These are phyloP conservation scores for Mycosphaerella arachidis DNA, from an alignment of 2,329 filamentous ascomycete species.

Conservation along the genomic window DNA sequence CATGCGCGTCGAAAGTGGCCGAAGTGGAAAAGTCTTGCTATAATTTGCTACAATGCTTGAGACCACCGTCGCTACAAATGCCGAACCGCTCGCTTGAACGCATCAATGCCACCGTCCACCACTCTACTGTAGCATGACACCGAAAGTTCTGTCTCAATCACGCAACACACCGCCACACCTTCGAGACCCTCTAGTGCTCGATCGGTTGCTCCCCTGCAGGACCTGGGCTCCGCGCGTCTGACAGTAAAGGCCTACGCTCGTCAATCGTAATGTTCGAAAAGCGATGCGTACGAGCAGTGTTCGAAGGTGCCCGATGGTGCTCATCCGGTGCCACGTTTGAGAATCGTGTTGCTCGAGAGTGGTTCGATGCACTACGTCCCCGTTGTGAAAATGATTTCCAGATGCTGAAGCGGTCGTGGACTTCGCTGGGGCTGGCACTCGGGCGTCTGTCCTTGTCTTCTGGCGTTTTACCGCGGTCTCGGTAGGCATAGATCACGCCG, in stretches of 20 bases:
- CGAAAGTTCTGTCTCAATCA: neutral
- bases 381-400: neutral
- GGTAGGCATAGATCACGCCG: constrained; percentile 70
- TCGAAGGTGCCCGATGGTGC: neutral
- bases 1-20: neutral
- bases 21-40: neutral
- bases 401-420: neutral
- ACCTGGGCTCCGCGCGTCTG: neutral
- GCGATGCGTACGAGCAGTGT: neutral
- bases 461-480: constrained; percentile 33
- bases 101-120: neutral
- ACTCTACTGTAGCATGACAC: neutral
- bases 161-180: neutral
- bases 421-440: neutral
- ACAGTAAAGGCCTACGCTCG: constrained; percentile 8
- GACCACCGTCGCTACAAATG: neutral
- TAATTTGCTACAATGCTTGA: neutral
- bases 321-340: constrained; percentile 5
- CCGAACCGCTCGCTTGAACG: neutral
- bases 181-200: neutral
- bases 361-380: neutral
- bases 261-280: constrained; percentile 1
- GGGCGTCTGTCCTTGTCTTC: constrained; percentile 16
- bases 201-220: neutral
- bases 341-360: neutral